These are phyloP conservation scores for Rhynchospora pubera DNA, from an alignment of 176 grass and related monocot species.

Conservation along the genomic window DNA sequence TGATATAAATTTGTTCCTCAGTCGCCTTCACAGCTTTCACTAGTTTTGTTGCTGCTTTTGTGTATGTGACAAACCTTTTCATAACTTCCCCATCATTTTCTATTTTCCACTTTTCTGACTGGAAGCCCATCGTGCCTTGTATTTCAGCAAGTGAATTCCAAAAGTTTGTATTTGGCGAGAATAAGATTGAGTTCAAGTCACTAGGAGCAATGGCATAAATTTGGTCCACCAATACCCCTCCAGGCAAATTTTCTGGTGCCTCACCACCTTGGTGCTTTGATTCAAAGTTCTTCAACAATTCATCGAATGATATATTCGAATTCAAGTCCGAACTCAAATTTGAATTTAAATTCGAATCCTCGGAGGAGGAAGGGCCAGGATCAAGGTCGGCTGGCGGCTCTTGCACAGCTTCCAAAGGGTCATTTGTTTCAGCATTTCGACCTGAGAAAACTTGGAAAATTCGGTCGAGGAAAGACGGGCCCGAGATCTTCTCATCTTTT, in stretches of 20 bases:
- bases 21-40: conserved; percentile 86
- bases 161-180: conserved; percentile 74
- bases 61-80: conserved; percentile 74
- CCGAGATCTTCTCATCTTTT: conserved; percentile 50
- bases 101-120: conserved; percentile 57
- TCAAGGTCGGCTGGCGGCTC: not conserved
- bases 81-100: conserved; percentile 57
- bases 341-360: not conserved
- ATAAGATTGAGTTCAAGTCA: conserved; percentile 67
- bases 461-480: conserved; percentile 40
- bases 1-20: conserved; percentile 68
- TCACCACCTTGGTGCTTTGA: conserved; percentile 48
- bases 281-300: conserved; percentile 60
- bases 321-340: not conserved
- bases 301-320: conserved; percentile 54
- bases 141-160: conserved; percentile 63
- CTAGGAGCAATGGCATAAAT: conserved; percentile 50
- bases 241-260: conserved; percentile 55
- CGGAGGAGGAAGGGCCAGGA: not conserved
- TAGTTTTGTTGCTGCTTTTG: conserved; percentile 74
- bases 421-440: conserved; percentile 27
- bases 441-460: conserved; percentile 50
- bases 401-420: conserved; percentile 21
- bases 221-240: conserved; percentile 74
- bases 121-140: conserved; percentile 68